Conservation (phyloP, 257 asterid genomes). For the Petunia axillaris region DNA sequence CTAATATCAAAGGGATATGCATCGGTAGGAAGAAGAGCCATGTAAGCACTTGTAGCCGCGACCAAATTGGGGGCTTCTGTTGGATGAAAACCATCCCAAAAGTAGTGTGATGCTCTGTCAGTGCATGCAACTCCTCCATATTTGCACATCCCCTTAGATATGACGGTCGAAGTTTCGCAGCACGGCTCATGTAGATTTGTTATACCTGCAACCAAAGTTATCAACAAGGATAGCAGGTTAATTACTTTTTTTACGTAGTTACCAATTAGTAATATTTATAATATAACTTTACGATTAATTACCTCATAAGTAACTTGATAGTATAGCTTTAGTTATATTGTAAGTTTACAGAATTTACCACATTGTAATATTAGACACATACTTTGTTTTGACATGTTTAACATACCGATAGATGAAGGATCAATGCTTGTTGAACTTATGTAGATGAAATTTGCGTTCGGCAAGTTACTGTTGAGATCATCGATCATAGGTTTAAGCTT, state of each 20-base stretch:
- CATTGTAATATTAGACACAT: too few relatives aligned
- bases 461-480: constrained; percentile 33
- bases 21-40: constrained; percentile 29
- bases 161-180: constrained; percentile 23
- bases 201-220: constrained; percentile 36
- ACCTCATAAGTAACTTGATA: neutral
- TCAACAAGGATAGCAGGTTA: neutral
- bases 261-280: neutral
- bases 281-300: too few relatives aligned
- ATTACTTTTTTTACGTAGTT: neutral
- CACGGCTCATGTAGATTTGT: constrained; percentile 33
- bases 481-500: constrained; percentile 33
- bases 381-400: neutral
- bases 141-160: constrained; percentile 37
- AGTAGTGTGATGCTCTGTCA: constrained; percentile 31
- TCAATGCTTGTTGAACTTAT: constrained; percentile 5
- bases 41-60: constrained; percentile 34
- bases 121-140: constrained; percentile 35
- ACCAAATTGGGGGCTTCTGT: constrained; percentile 1
- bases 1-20: constrained; percentile 46
- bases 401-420: constrained; percentile 17
- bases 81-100: constrained; percentile 53
- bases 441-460: constrained; percentile 39
- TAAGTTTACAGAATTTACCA: neutral
- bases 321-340: neutral